Percentiles rank a stretch among this genome's conserved stretches.
These are phyloP conservation scores for Scenedesmus sp. DNA, from an alignment of 163 green algal genomes.

Conservation along the genomic window DNA sequence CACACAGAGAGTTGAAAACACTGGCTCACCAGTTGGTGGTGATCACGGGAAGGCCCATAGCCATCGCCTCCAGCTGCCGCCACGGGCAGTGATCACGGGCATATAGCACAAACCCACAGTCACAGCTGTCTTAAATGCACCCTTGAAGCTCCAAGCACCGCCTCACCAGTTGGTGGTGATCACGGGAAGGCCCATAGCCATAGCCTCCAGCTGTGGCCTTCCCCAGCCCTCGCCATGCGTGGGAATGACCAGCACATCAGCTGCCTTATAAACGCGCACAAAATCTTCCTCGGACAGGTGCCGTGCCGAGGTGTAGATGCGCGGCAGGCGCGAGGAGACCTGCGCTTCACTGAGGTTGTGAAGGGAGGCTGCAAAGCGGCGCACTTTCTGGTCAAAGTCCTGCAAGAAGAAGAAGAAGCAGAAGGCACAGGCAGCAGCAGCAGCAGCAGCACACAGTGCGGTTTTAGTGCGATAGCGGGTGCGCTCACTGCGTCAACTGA, in stretches of 20 bases:
- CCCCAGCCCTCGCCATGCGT: constrained; percentile 52
- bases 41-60: constrained; percentile 77
- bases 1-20: neutral
- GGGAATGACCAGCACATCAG: constrained; percentile 38
- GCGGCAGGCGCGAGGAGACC: neutral
- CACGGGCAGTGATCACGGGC: constrained; percentile 7
- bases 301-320: constrained; percentile 32
- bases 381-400: constrained; percentile 37
- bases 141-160: neutral
- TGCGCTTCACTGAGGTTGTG: neutral
- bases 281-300: constrained; percentile 33
- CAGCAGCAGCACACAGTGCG: no score
- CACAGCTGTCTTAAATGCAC: neutral
- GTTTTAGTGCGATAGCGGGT: no score
- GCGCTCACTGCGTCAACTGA: no score
- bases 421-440: neutral
- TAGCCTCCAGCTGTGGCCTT: constrained; percentile 62
- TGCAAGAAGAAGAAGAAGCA: neutral
- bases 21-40: constrained; percentile 78
- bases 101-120: neutral
- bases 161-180: constrained; percentile 85
- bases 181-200: constrained; percentile 72
- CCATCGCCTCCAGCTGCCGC: constrained; percentile 60
- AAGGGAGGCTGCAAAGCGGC: neutral
- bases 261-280: constrained; percentile 36